A percentile compares a stretch with the other conserved stretches of the same genome.
phyloP scores from a whole-genome alignment of 495 filamentous ascomycete genomes.

The Neurospora cerealis region DNA sequence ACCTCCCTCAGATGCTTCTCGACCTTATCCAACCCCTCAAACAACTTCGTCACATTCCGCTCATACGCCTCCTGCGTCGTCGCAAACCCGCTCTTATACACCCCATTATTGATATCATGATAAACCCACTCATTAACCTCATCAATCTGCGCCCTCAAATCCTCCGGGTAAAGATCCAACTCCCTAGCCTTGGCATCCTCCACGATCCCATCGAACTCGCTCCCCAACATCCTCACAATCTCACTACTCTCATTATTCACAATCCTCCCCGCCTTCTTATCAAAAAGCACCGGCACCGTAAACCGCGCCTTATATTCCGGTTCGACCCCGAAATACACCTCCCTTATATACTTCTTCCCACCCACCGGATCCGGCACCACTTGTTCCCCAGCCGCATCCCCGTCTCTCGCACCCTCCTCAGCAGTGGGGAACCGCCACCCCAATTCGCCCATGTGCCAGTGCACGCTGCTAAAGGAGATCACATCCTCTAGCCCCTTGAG shows the following conservation, averaged over 20 bases:
- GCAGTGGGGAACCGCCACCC: slow-evolving; percentile 72
- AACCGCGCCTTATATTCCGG: slow-evolving; percentile 62
- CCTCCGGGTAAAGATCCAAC: slow-evolving; percentile 47
- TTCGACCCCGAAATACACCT: slow-evolving; percentile 64
- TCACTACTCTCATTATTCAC: slow-evolving; percentile 82
- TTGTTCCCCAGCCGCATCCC: slow-evolving; percentile 38
- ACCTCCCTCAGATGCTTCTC: slow-evolving; percentile 42
- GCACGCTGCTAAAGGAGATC: slow-evolving; percentile 58
- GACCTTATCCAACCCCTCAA: slow-evolving; percentile 51
- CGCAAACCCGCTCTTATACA: slow-evolving; percentile 64
- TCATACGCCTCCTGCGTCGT: slow-evolving; percentile 56
- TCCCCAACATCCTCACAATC: slow-evolving; percentile 64
- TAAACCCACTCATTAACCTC: slow-evolving; percentile 57
- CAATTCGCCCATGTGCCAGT: slow-evolving; percentile 52
- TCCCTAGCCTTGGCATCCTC: slow-evolving; percentile 31
- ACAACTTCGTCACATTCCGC: slow-evolving; percentile 47
- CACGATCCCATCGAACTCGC: slow-evolving; percentile 47
- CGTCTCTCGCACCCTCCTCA: slow-evolving; percentile 48
- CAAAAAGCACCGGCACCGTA: slow-evolving; percentile 73
- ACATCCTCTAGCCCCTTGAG: slow-evolving; percentile 71
- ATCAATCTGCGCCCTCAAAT: slow-evolving; percentile 47
- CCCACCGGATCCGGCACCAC: slow-evolving; percentile 53
- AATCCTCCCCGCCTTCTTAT: slow-evolving; percentile 59
- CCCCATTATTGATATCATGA: slow-evolving; percentile 56
- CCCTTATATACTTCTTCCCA: slow-evolving; percentile 50